A percentile compares a stretch with the other conserved stretches of the same genome.
Conservation (phyloP, 352 stramenopile species). For the Stephanocyclus meneghinianus region DNA sequence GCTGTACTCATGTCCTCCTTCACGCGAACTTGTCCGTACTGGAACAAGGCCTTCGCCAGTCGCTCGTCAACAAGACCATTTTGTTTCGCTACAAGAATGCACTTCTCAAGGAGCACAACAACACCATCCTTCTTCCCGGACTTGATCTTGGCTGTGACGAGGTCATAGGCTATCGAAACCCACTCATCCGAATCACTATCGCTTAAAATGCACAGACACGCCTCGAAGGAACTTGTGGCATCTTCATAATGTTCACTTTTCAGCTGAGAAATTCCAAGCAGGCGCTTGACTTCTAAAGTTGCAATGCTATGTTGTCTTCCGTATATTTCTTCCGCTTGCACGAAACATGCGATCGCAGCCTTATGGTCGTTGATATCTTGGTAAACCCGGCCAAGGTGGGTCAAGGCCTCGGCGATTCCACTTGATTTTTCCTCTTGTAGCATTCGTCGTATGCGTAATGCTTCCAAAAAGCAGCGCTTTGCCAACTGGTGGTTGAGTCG, state of each 20-base stretch:
- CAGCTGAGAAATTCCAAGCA: slow-evolving; percentile 48
- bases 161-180: slow-evolving; percentile 49
- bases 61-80: slow-evolving; percentile 13
- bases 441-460: slow-evolving; percentile 42
- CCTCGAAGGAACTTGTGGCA: slow-evolving; percentile 43
- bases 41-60: slow-evolving; percentile 50
- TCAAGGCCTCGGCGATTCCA: slow-evolving; percentile 47
- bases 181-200: slow-evolving; percentile 44
- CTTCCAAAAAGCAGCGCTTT: slow-evolving; percentile 54
- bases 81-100: slow-evolving; percentile 37
- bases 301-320: slow-evolving; percentile 25
- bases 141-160: slow-evolving; percentile 46
- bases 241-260: slow-evolving; percentile 39
- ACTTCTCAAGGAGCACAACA: slow-evolving; percentile 45
- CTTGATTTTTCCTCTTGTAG: slow-evolving; percentile 35
- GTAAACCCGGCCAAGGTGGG: slow-evolving; percentile 39
- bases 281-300: slow-evolving; percentile 26
- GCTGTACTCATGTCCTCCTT: slow-evolving; percentile 48
- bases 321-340: slow-evolving; percentile 57
- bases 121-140: slow-evolving; percentile 36
- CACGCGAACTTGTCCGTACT: slow-evolving; percentile 40
- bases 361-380: slow-evolving; percentile 27
- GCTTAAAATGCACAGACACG: slow-evolving; percentile 33
- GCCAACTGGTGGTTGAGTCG: slow-evolving; percentile 51
- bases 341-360: slow-evolving; percentile 45